phyloP scores from a whole-genome alignment of 441 rosid genomes.

The Mallotus japonicus region DNA sequence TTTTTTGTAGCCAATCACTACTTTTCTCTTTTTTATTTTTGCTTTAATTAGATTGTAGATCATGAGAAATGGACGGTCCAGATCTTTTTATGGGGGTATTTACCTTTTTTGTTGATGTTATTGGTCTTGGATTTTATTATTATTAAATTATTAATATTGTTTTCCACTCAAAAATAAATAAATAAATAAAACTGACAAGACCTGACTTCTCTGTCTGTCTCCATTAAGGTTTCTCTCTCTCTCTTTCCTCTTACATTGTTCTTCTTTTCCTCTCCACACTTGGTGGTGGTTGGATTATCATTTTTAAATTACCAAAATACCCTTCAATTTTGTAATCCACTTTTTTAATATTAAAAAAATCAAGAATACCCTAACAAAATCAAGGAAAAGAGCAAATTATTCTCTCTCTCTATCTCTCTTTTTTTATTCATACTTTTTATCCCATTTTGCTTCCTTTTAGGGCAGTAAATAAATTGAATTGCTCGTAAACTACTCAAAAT shows the following conservation, averaged over 20 bases:
- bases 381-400: too few relatives aligned
- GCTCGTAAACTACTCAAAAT: too few relatives aligned
- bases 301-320: background rate
- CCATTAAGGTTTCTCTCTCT: slow-evolving; percentile 31
- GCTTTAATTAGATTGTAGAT: background rate
- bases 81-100: background rate
- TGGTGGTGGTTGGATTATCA: slow-evolving; percentile 16
- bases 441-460: too few relatives aligned
- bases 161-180: background rate
- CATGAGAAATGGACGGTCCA: slow-evolving; percentile 27
- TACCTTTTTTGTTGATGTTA: background rate
- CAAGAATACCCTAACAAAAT: too few relatives aligned
- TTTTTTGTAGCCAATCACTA: slow-evolving; percentile 6
- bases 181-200: slow-evolving; percentile 21
- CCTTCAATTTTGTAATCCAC: background rate
- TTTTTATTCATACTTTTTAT: too few relatives aligned
- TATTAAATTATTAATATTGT: background rate
- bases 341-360: too few relatives aligned
- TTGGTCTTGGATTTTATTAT: background rate
- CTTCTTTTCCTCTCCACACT: slow-evolving; percentile 17
- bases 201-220: slow-evolving; percentile 20
- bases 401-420: too few relatives aligned
- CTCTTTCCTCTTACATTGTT: slow-evolving; percentile 7
- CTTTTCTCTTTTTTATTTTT: background rate
- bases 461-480: too few relatives aligned